Percentiles rank a stretch among this genome's conserved stretches.
Evolutionary conservation across 768 basidiomycete species (phyloP).

Genomic region (Suillus cothurnatus): DNA sequence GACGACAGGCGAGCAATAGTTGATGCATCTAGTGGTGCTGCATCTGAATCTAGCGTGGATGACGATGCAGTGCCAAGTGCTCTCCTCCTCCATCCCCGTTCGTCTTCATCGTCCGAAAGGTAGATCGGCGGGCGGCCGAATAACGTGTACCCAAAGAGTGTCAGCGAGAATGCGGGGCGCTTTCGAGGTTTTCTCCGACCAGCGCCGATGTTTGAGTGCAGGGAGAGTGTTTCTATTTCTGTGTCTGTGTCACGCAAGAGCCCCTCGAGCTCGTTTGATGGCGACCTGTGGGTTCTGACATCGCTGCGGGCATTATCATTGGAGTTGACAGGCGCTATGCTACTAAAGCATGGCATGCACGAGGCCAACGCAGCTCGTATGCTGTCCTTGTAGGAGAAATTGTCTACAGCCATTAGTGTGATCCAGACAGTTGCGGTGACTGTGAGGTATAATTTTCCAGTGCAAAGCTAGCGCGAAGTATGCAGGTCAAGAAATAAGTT

Average conservation of each 20-base stretch:
- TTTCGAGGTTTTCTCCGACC: slow-evolving; percentile 36
- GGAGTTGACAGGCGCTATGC: slow-evolving; percentile 26
- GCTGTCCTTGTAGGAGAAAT: slow-evolving; percentile 65
- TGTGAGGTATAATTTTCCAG: background rate
- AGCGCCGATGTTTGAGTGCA: slow-evolving; percentile 62
- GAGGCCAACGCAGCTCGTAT: slow-evolving; percentile 58
- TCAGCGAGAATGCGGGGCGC: slow-evolving; percentile 43
- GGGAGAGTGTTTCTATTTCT: slow-evolving; percentile 63
- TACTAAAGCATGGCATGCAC: slow-evolving; percentile 59
- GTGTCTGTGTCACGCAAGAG: slow-evolving; percentile 52
- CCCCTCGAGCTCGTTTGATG: slow-evolving; percentile 47
- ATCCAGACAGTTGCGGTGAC: background rate
- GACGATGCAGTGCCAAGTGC: slow-evolving; percentile 31
- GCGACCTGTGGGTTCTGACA: slow-evolving; percentile 30
- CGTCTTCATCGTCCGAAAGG: slow-evolving; percentile 52
- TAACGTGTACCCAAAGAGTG: slow-evolving; percentile 65
- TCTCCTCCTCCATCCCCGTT: slow-evolving; percentile 20
- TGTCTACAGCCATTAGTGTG: slow-evolving; percentile 35
- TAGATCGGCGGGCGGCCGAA: slow-evolving; percentile 67
- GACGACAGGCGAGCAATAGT: slow-evolving; percentile 56
- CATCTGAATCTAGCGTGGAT: slow-evolving; percentile 68
- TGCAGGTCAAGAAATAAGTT: background rate
- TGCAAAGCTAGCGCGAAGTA: background rate
- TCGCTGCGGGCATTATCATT: slow-evolving; percentile 20
- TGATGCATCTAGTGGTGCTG: slow-evolving; percentile 61